Base-by-base conservation (phyloP, 2,329 filamentous ascomycete species). In the Byssochlamys sp. region DNA sequence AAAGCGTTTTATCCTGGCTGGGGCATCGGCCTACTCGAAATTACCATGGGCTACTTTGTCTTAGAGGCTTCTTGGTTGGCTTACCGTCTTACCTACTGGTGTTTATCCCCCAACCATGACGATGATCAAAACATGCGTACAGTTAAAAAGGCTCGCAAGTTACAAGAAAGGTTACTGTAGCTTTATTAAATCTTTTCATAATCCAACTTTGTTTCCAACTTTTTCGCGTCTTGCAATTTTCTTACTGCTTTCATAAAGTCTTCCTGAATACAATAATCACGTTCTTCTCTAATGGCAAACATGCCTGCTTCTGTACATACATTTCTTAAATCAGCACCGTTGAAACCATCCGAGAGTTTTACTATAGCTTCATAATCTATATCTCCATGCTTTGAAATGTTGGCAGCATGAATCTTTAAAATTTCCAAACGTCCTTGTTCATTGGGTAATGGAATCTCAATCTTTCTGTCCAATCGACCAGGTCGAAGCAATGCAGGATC, bases 181-280 rank as follows among this genome's bases (percentile, higher is more conserved):
- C n/a, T n/a, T n/a, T n/a, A 61, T 75, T 86, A 96, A 77, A 96
- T 80, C 78, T 96, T 96, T 83, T 95, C 88, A 78, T 96, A 96
- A 75, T 97, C 92, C 54, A 97, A 81, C 80, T 97, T 97, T 76
- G 94, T 92, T 77, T 99, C 94, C 67, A 99, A 78, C 78, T 99
- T 99, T 89, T 99, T 99, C 60, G 90, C 83, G 77, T 99, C 94
- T 14, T 89, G 91, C 65, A 99, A 88, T 84, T 99, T 99, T 65
- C 94, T 87, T 56, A 99, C 94, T 2, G 94, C 94, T 78, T 96
- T 96, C 81, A 96, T 99, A 85, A 97, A 96, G 71, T 99, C 94
- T 69, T 99, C 94, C 74, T 99, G 94, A 77, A 89, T 97, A 76
- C 99, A 89, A 11, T 90, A 85, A 67, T 99, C 94, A 60, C 95